Evolutionary conservation across 257 asterid species (phyloP).

Genomic region (Solanum rostratum): DNA sequence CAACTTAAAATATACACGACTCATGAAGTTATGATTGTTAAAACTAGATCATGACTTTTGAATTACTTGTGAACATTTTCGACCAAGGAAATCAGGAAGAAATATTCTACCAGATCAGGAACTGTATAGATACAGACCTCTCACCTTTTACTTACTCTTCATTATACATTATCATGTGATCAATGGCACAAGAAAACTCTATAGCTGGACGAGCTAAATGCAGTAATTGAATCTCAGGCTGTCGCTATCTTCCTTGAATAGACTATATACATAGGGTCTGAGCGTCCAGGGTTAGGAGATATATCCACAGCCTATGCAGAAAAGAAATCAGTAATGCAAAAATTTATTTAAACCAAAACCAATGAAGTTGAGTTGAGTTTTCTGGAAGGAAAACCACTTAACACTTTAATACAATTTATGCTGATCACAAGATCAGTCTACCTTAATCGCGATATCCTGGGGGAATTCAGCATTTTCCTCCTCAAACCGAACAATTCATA

Average conservation of each 20-base stretch:
- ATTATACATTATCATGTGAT: not conserved
- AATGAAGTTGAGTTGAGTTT: not conserved
- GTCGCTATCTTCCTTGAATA: conserved; percentile 62
- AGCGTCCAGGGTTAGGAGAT: conserved; percentile 84
- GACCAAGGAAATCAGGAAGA: not conserved
- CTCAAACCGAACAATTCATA: not conserved
- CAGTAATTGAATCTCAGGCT: conserved; percentile 20
- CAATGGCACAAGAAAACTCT: not conserved
- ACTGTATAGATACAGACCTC: not conserved
- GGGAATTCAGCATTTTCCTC: not conserved
- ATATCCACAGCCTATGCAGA: conserved; percentile 64
- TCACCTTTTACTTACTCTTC: not conserved
- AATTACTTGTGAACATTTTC: not conserved
- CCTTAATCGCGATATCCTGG: not conserved
- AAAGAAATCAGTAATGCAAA: not conserved
- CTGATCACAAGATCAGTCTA: not conserved
- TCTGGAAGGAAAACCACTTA: not conserved
- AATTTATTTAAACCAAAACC: not conserved
- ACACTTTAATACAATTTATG: not conserved
- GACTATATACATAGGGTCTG: conserved; percentile 82
- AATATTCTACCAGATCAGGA: not conserved
- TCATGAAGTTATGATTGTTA: not conserved
- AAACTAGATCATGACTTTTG: not conserved
- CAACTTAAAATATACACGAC: not conserved
- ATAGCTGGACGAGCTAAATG: not conserved